Evolutionary conservation across 1,139 yeast genomes (phyloP), one percentile per base, ranked within the genome.

Genomic region (Casaregolazyma lundiana): DNA sequence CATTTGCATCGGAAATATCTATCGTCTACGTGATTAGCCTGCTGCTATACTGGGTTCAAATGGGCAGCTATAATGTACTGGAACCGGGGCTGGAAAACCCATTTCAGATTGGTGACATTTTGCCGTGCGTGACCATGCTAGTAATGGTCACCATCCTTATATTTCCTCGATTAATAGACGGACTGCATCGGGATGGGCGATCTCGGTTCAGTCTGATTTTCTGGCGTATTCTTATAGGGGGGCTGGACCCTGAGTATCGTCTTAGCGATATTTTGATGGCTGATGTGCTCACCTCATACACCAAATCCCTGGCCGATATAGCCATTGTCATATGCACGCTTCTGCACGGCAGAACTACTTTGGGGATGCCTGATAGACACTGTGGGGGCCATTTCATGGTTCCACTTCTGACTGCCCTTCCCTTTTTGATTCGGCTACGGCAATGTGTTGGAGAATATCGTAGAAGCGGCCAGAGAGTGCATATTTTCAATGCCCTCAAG

Each of bases 211-310:
- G 57, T 11, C 51, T 77, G 43, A 76, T 86, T 16, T 55, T 77
- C 51, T 67, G 71, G 56, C 65, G 96, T 53, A 69, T 83, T 43
- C 41, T 76, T 18, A 40, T 68, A 42, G 88, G 94, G 4, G 68
- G 71, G 8, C 77, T 84, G 50, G 80, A 83, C 54, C 56, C 66
- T 20, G 71, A 75, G 2, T 53, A 59, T 35, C 71, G 96, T 58
- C 80, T 86, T 22, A 84, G 86, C 49, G 96, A 89, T 61, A 84
- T 88, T 42, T 66, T 90, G 48, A 65, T 88, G 7, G 80, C 95
- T 6, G 97, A 89, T 69, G 80, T 88, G 3, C 68, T 89, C 44
- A 84, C 92, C 1, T 86, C 96, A 0, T 88, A 84, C 60, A 71
- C 85, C 9, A 83, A 81, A 61, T 86, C 88, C 0, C 57, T 86